A percentile compares a stretch with the other conserved stretches of the same genome.
Conservation (phyloP, 2,329 filamentous ascomycete species). For the Tolypocladium ovalisporum region DNA sequence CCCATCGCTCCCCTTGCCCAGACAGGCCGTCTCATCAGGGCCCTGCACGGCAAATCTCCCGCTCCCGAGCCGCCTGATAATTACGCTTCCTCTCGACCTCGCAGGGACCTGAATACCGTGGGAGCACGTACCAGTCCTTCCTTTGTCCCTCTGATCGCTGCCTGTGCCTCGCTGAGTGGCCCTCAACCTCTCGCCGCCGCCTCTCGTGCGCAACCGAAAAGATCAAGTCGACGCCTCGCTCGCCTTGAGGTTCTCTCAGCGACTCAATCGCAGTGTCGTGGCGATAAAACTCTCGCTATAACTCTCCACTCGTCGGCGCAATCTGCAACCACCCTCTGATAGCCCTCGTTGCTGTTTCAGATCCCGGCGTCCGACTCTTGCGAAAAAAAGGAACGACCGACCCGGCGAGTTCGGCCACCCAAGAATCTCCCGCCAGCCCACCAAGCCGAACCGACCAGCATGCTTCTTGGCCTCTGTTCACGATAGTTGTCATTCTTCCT, state of each 20-base stretch:
- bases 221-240: neutral
- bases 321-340: neutral
- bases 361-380: neutral
- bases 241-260: neutral
- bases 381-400: neutral
- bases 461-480: slow-evolving; percentile 11
- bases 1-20: neutral
- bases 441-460: slow-evolving; percentile 8
- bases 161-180: too few relatives aligned
- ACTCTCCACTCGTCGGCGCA: neutral
- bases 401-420: neutral
- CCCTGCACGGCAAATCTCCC: slow-evolving; percentile 1
- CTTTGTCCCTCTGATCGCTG: neutral
- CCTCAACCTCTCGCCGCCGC: neutral
- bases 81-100: neutral
- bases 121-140: neutral
- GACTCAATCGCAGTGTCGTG: neutral
- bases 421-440: neutral
- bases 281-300: neutral
- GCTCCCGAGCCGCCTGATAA: neutral
- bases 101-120: neutral
- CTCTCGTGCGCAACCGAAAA: neutral
- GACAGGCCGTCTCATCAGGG: neutral
- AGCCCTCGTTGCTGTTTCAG: neutral
- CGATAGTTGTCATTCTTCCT: slow-evolving; percentile 14